Conservation (phyloP, 306 rosid species). For the Lagenaria siceraria region DNA sequence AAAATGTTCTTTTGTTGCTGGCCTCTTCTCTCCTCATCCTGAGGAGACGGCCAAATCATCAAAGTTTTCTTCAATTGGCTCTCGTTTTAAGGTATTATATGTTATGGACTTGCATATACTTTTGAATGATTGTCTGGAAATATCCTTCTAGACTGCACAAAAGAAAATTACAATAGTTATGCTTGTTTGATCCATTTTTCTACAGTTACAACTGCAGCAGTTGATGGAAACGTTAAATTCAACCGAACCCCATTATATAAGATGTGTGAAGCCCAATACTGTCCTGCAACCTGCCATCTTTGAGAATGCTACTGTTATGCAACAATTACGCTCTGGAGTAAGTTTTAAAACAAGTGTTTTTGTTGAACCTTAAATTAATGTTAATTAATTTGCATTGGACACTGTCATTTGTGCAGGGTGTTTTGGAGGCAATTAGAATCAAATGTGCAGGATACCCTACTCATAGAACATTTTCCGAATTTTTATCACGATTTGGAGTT, state of each 20-base stretch:
- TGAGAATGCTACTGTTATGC: slow-evolving; percentile 57
- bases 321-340: slow-evolving; percentile 83
- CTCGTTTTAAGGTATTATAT: slow-evolving; percentile 68
- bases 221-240: slow-evolving; percentile 72
- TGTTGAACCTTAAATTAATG: background rate
- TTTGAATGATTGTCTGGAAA: background rate
- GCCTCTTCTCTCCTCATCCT: slow-evolving; percentile 63
- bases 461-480: slow-evolving; percentile 51
- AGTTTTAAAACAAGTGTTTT: slow-evolving; percentile 28
- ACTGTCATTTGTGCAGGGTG: slow-evolving; percentile 57
- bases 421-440: slow-evolving; percentile 89
- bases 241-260: slow-evolving; percentile 82
- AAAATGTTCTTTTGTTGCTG: slow-evolving; percentile 67
- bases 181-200: slow-evolving; percentile 19
- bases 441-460: slow-evolving; percentile 95
- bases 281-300: slow-evolving; percentile 46
- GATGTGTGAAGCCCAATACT: slow-evolving; percentile 90
- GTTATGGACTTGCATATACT: background rate
- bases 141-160: background rate
- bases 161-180: slow-evolving; percentile 4
- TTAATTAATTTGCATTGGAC: slow-evolving; percentile 11
- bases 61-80: slow-evolving; percentile 88
- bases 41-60: slow-evolving; percentile 73
- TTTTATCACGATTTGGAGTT: slow-evolving; percentile 45
- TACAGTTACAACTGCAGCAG: slow-evolving; percentile 89